Evolutionary conservation across 2,329 filamentous ascomycete species (phyloP).

Genomic region (Colletotrichum magnum): DNA sequence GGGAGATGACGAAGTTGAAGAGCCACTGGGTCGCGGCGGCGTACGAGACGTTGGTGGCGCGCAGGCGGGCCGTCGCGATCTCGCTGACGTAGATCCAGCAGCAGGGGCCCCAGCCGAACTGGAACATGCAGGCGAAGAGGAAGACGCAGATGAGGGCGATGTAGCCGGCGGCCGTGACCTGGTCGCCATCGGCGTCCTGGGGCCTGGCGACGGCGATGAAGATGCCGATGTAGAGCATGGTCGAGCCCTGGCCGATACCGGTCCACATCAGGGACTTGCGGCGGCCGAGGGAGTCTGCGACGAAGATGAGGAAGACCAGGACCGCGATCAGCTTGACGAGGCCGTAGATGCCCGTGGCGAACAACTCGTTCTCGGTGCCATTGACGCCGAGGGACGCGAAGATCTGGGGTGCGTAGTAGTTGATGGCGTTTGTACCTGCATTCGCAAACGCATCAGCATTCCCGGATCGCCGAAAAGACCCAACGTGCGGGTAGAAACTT

Average conservation of each 20-base stretch:
- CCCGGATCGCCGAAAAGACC: too few relatives aligned
- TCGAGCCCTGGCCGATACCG: slow-evolving; percentile 41
- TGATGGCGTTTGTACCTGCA: slow-evolving; percentile 47
- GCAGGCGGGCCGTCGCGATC: slow-evolving; percentile 65
- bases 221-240: slow-evolving; percentile 61
- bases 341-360: slow-evolving; percentile 77
- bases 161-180: slow-evolving; percentile 64
- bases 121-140: slow-evolving; percentile 64
- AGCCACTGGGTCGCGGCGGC: slow-evolving; percentile 75
- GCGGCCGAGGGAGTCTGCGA: slow-evolving; percentile 45
- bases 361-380: slow-evolving; percentile 69
- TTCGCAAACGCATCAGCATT: slow-evolving; percentile 49
- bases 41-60: slow-evolving; percentile 68
- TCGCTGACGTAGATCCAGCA: slow-evolving; percentile 62
- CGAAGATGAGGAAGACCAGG: slow-evolving; percentile 40
- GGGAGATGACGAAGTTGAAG: slow-evolving; percentile 76
- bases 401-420: slow-evolving; percentile 67
- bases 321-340: slow-evolving; percentile 64
- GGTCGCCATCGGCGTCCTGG: slow-evolving; percentile 49
- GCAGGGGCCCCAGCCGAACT: slow-evolving; percentile 58
- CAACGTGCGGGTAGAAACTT: not conserved
- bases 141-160: slow-evolving; percentile 77
- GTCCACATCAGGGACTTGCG: slow-evolving; percentile 45
- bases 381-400: slow-evolving; percentile 74
- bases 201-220: slow-evolving; percentile 74